Percentiles rank a stretch among this genome's conserved stretches.
These are phyloP conservation scores for Neoboletus brunneissimus DNA, from an alignment of 768 basidiomycete species.

Conservation along the genomic window DNA sequence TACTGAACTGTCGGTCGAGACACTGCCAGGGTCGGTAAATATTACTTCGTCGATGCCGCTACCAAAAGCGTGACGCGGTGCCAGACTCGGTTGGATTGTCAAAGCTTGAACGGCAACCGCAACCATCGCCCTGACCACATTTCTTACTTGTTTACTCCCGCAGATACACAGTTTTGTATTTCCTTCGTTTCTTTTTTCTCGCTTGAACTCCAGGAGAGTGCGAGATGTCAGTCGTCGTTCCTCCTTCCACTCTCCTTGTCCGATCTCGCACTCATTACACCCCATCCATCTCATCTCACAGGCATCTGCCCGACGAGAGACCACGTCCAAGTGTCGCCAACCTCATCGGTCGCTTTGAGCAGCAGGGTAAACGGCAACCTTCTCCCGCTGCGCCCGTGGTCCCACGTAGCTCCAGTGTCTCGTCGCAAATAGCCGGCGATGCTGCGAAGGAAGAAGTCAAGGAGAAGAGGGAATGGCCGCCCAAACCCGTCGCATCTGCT, in stretches of 20 bases:
- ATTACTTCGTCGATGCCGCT: background rate
- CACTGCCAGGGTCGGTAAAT: constrained; percentile 14
- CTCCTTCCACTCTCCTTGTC: background rate
- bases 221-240: constrained; percentile 28
- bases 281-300: constrained; percentile 31
- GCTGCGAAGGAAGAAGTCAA: constrained; percentile 62
- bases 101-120: constrained; percentile 22
- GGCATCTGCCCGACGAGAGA: constrained; percentile 86
- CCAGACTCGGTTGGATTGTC: background rate
- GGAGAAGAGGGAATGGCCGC: constrained; percentile 80
- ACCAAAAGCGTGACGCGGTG: constrained; percentile 18
- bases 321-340: constrained; percentile 86
- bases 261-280: constrained; percentile 14
- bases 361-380: constrained; percentile 67
- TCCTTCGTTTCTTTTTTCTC: constrained; percentile 10
- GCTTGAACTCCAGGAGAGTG: constrained; percentile 18
- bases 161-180: constrained; percentile 12
- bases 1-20: background rate
- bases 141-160: constrained; percentile 11
- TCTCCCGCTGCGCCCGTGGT: constrained; percentile 35
- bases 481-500: constrained; percentile 38
- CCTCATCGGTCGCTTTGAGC: constrained; percentile 87
- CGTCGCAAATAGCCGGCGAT: constrained; percentile 63
- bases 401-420: constrained; percentile 64
- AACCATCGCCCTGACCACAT: constrained; percentile 26